A percentile compares a stretch with the other conserved stretches of the same genome.
These are phyloP conservation scores for Pleurotus giganteus DNA, from an alignment of 768 basidiomycete genomes.

Conservation along the genomic window DNA sequence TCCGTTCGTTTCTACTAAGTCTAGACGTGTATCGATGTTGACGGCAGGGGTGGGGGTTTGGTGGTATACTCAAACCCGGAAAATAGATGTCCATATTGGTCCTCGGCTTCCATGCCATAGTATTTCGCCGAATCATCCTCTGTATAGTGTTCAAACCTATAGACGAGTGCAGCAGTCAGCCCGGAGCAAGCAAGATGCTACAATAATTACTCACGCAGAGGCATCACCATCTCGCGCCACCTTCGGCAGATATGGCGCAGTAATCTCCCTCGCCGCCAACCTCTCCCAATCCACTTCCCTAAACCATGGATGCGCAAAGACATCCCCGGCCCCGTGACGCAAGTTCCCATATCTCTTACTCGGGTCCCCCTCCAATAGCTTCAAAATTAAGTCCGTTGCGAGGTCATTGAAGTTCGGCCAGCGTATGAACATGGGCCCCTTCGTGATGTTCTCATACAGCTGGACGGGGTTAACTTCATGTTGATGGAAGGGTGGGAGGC, in stretches of 20 bases:
- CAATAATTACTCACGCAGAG: constrained; percentile 68
- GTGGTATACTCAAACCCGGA: constrained; percentile 75
- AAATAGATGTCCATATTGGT: constrained; percentile 68
- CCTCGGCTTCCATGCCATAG: constrained; percentile 59
- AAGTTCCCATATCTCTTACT: constrained; percentile 89
- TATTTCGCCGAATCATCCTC: constrained; percentile 62
- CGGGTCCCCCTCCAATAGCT: constrained; percentile 87
- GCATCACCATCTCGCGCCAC: constrained; percentile 93
- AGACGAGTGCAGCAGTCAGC: constrained; percentile 13
- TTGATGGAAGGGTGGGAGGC: constrained; percentile 93
- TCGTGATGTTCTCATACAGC: constrained; percentile 89
- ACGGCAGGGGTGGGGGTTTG: background rate
- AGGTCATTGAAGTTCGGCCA: constrained; percentile 78
- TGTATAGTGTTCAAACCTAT: constrained; percentile 75
- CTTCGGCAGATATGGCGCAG: constrained; percentile 92
- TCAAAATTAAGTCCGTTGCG: constrained; percentile 86
- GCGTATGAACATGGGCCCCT: constrained; percentile 68
- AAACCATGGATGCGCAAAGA: constrained; percentile 94
- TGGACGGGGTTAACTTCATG: constrained; percentile 79
- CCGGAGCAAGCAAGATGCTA: background rate
- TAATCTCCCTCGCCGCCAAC: constrained; percentile 80
- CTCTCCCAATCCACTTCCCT: constrained; percentile 90
- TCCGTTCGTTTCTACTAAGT: background rate
- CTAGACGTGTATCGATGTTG: background rate
- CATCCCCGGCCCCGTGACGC: constrained; percentile 83